Conservation (phyloP, 805 yeast genomes). For the Teunomyces barrocoloradensis region DNA sequence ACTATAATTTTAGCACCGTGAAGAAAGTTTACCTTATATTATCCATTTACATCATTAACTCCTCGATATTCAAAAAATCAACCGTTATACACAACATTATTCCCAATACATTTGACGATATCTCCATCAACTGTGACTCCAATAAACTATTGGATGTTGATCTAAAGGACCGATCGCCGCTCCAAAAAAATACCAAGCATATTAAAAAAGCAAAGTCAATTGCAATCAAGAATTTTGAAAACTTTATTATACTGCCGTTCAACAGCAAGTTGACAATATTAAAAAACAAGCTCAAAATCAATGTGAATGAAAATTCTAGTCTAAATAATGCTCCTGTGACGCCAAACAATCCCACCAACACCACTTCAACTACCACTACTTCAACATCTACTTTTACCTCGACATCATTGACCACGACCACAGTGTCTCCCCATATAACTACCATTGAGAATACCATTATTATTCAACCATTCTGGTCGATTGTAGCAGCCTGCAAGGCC, state of each 20-base stretch:
- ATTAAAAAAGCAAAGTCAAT: constrained; percentile 6
- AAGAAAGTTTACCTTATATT: constrained; percentile 11
- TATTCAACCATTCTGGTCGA: constrained; percentile 43
- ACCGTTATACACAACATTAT: constrained; percentile 6
- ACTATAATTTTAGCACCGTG: constrained; percentile 8
- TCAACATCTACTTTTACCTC: constrained; percentile 9
- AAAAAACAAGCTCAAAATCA: constrained; percentile 8
- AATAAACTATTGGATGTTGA: constrained; percentile 11
- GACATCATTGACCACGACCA: constrained; percentile 10
- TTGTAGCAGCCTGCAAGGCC: constrained; percentile 39
- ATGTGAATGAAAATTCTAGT: background rate
- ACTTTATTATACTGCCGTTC: constrained; percentile 11
- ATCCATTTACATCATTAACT: constrained; percentile 12
- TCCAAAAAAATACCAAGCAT: background rate
- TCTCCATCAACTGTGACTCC: constrained; percentile 13
- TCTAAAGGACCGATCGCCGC: constrained; percentile 4
- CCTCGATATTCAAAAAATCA: constrained; percentile 11
- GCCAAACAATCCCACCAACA: background rate
- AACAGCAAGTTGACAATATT: constrained; percentile 9
- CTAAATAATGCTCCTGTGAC: background rate
- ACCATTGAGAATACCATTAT: constrained; percentile 18
- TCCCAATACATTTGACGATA: constrained; percentile 8
- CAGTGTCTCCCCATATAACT: constrained; percentile 12
- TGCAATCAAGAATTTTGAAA: constrained; percentile 14
- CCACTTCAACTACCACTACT: constrained; percentile 10